Evolutionary conservation across 352 stramenopile species (phyloP), one percentile per base, ranked within the genome.

Genomic region (Phytophthora citricola): DNA sequence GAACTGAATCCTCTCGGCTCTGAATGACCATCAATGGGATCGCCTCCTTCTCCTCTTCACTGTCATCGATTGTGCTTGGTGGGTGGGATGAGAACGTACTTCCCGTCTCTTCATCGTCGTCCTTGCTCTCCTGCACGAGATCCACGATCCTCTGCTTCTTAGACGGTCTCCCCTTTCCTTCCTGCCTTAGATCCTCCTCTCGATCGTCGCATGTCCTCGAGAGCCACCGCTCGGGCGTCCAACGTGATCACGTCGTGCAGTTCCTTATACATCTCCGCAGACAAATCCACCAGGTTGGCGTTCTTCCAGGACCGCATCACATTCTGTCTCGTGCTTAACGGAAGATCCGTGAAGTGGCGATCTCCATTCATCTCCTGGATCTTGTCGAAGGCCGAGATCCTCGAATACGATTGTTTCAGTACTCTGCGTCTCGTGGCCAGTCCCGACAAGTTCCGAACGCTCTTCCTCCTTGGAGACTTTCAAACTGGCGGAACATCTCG

Each of bases 251-350:
- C 58, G 4, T 52, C 57, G 9, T 53, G 40, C 39, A 78, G 40
- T 34, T 71, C 58, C 4, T 29, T 32, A n/a, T 68, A 75, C 34
- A 81, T 40, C 1, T 78, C 58, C 1, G 44, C 31, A 9, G 73
- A 66, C 12, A 81, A 29, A 55, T 81, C 73, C 32, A 81, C 22
- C 38, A 76, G 22, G 14, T 81, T 81, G 8, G 58, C 44, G 32
- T 71, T 78, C 46, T 78, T 75, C 73, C 73, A 81, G 0, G 63
- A 69, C n/a, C 66, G 60, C 24, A 81, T 67, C 46, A 65, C 47
- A 8, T 39, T 67, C 27, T 68, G 56, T 24, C 73, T 58, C 14
- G 58, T 46, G 0, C 47, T 32, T 11, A 41, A 1, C 0, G 69
- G 49, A 12, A 81, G 50, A 15, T 73, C 58, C 3, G 61, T 51